Evolutionary conservation across 1,284 basidiomycete species (phyloP).

Genomic region (Tremellales sp.): DNA sequence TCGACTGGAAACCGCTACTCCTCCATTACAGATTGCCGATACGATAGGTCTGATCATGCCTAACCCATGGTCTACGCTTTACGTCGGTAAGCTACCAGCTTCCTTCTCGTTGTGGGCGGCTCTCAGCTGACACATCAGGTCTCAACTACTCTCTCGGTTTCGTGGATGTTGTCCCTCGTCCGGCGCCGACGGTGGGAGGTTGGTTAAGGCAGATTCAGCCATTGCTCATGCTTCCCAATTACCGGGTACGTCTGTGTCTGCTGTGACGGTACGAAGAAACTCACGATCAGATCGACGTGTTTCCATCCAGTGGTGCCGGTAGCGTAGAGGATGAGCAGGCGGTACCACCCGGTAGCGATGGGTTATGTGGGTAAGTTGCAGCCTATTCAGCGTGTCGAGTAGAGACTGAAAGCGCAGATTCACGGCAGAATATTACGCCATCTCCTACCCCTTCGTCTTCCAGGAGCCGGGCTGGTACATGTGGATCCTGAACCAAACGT

Average conservation of each 20-base stretch:
- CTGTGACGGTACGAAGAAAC: not conserved
- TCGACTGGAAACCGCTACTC: constrained; percentile 11
- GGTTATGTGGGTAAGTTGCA: constrained; percentile 35
- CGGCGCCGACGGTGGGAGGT: constrained; percentile 33
- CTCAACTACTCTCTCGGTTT: constrained; percentile 43
- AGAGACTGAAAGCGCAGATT: constrained; percentile 12
- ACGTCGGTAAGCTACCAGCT: constrained; percentile 36
- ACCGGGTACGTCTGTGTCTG: constrained; percentile 21
- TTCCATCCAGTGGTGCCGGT: constrained; percentile 24
- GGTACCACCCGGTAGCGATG: constrained; percentile 19
- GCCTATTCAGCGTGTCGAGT: not conserved
- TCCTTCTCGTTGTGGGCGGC: not conserved
- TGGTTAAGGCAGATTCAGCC: constrained; percentile 43
- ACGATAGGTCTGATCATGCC: constrained; percentile 47
- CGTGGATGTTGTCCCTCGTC: constrained; percentile 36
- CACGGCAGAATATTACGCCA: constrained; percentile 24
- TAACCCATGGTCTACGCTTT: constrained; percentile 31
- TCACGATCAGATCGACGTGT: constrained; percentile 30
- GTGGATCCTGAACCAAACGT: constrained; percentile 47
- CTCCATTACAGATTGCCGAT: constrained; percentile 27
- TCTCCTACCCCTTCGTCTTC: constrained; percentile 36
- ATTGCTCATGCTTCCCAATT: constrained; percentile 35
- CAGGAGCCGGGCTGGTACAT: constrained; percentile 41
- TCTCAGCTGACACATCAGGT: constrained; percentile 17
- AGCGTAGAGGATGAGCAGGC: constrained; percentile 17